Conservation (phyloP, 768 basidiomycete genomes). For the Tylopilus plumbeoviolaceoides region DNA sequence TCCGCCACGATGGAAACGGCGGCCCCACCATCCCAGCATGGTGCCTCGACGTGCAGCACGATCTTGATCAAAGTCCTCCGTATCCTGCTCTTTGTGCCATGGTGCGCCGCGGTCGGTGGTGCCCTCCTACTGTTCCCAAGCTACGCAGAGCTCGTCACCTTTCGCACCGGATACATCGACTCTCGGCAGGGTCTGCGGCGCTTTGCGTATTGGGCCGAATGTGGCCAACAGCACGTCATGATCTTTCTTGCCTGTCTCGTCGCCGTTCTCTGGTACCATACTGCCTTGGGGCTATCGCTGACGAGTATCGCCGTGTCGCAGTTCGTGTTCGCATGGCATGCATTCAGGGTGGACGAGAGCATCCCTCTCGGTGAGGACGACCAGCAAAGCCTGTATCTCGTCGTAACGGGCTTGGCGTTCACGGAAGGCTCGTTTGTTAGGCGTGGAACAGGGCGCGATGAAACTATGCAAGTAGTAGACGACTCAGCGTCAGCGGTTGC, state of each 20-base stretch:
- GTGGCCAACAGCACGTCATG: slow-evolving; percentile 31
- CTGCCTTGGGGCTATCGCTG: slow-evolving; percentile 19
- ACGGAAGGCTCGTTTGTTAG: not conserved
- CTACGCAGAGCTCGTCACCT: slow-evolving; percentile 26
- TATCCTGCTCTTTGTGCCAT: slow-evolving; percentile 30
- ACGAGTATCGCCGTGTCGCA: slow-evolving; percentile 16
- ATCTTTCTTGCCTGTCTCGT: slow-evolving; percentile 29
- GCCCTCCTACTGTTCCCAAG: slow-evolving; percentile 29
- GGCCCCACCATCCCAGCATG: not conserved
- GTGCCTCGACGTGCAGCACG: not conserved
- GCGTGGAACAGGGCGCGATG: not conserved
- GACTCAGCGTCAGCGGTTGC: not conserved
- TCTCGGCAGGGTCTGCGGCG: slow-evolving; percentile 32
- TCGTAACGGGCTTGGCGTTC: slow-evolving; percentile 20
- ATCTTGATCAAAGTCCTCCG: slow-evolving; percentile 10
- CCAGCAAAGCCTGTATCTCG: slow-evolving; percentile 32
- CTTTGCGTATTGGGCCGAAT: slow-evolving; percentile 36
- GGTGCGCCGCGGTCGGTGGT: slow-evolving; percentile 35
- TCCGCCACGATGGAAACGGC: not conserved
- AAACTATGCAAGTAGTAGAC: not conserved
- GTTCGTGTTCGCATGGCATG: slow-evolving; percentile 27
- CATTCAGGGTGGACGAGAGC: slow-evolving; percentile 19
- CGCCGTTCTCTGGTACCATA: slow-evolving; percentile 18
- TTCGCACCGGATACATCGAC: slow-evolving; percentile 27
- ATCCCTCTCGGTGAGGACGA: slow-evolving; percentile 32